phyloP scores from a whole-genome alignment of 805 yeast genomes.

The Limtongia smithiae region DNA sequence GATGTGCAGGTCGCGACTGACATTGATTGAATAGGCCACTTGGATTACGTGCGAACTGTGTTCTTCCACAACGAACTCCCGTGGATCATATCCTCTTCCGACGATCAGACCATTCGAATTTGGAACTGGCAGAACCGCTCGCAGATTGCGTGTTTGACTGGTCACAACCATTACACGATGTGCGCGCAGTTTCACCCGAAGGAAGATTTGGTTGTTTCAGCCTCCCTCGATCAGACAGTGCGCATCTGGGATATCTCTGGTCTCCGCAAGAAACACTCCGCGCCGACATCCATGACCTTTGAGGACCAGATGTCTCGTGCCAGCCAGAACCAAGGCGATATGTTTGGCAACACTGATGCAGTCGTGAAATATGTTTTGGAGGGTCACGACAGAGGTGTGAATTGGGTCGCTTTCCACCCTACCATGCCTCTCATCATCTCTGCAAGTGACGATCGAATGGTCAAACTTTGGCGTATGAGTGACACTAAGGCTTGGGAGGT shows the following conservation, averaged over 20 bases:
- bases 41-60: slow-evolving; percentile 92
- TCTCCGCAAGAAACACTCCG: slow-evolving; percentile 89
- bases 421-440: slow-evolving; percentile 90
- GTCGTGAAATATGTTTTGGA: slow-evolving; percentile 92
- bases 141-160: slow-evolving; percentile 94
- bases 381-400: slow-evolving; percentile 98
- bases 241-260: slow-evolving; percentile 99
- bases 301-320: slow-evolving; percentile 47
- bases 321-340: slow-evolving; percentile 56
- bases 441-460: slow-evolving; percentile 93
- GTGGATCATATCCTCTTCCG: slow-evolving; percentile 94
- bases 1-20: too few relatives aligned
- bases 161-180: slow-evolving; percentile 98
- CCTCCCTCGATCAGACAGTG: slow-evolving; percentile 96
- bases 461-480: slow-evolving; percentile 96
- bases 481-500: slow-evolving; percentile 99
- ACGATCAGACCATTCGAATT: slow-evolving; percentile 96
- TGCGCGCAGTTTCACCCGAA: slow-evolving; percentile 96
- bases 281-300: slow-evolving; percentile 46
- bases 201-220: slow-evolving; percentile 91
- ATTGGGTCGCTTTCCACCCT: slow-evolving; percentile 98
- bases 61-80: slow-evolving; percentile 94
- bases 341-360: slow-evolving; percentile 91
- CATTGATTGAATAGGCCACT: slow-evolving; percentile 58
- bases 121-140: slow-evolving; percentile 99